phyloP scores from a whole-genome alignment of 768 basidiomycete genomes.

The Amanita exitialis region DNA sequence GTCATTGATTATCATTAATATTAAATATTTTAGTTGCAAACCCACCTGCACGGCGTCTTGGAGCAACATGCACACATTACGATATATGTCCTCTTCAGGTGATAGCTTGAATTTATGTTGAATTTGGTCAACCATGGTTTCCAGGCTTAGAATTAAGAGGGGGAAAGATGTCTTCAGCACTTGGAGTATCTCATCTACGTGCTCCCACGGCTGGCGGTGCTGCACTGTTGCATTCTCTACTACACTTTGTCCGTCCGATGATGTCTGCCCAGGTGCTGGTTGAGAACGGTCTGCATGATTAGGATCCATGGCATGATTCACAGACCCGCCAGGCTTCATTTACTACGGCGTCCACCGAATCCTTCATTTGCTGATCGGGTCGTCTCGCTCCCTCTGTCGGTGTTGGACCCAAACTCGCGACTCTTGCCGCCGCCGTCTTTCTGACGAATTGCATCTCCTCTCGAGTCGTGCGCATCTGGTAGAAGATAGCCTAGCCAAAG shows the following conservation, averaged over 20 bases:
- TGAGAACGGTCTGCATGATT: conserved; percentile 8
- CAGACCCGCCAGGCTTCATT: conserved; percentile 9
- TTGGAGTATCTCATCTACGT: conserved; percentile 89
- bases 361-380: conserved; percentile 17
- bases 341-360: conserved; percentile 14
- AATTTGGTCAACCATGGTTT: conserved; percentile 96
- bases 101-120: conserved; percentile 79
- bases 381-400: conserved; percentile 20
- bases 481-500: conserved; percentile 74
- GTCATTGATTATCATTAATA: background rate
- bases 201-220: conserved; percentile 73
- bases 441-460: conserved; percentile 33
- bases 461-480: conserved; percentile 72
- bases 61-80: conserved; percentile 78
- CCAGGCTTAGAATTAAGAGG: conserved; percentile 86
- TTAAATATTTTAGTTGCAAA: background rate
- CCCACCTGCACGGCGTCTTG: conserved; percentile 79
- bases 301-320: conserved; percentile 8
- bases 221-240: conserved; percentile 13
- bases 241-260: conserved; percentile 12
- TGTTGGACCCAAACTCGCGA: conserved; percentile 19
- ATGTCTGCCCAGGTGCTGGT: conserved; percentile 9
- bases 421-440: conserved; percentile 29
- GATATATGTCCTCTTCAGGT: conserved; percentile 90
- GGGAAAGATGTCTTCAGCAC: conserved; percentile 95